Base-by-base conservation (phyloP, 2,329 filamentous ascomycete species). In the Fusarium stilboides region DNA sequence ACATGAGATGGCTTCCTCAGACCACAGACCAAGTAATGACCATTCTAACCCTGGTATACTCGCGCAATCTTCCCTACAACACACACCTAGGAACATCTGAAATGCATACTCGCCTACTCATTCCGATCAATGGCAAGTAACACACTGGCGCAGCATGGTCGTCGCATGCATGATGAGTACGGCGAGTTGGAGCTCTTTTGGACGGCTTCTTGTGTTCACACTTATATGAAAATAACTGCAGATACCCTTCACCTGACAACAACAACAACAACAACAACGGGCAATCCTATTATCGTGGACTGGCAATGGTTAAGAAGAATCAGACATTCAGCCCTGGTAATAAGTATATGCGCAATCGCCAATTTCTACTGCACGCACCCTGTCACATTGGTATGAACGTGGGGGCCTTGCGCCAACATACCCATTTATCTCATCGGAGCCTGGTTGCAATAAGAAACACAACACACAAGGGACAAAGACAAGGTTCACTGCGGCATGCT, bases 51-150 rank as follows among this genome's bases (percentile, higher is more conserved):
- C 10, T 42, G 54, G 36, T 14, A 33, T 26, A 9, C 22, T 36
- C 22, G 46, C 22, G n/a, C 51, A 20, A 59, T 34, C 28, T 31
- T 46, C 36, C 33, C 43, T 33, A 53, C 52, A 47, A 58, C 57
- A 51, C 62, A 51, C 57, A 44, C 57, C 26, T 37, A 15, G 37
- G 45, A 51, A 33, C 57, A 31, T 33, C 37, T 68, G 37, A 49
- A 42, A 36, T 52, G 22, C 45, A 70, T 56, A 42, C 19, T 31
- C 59, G 45, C 60, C 42, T 65, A 20, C 37, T 22, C 22, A 28
- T 40, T 44, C 24, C 37, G 43, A 42, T 28, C 40, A 52, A 39
- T n/a, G 26, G 14, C 28, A 12, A 34, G 13, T 28, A n/a, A 24
- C 56, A 43, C 22, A 44, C 14, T 44, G 34, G 42, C 56, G 46